Conservation (phyloP, 441 rosid genomes). For the Erodium moschatum region DNA sequence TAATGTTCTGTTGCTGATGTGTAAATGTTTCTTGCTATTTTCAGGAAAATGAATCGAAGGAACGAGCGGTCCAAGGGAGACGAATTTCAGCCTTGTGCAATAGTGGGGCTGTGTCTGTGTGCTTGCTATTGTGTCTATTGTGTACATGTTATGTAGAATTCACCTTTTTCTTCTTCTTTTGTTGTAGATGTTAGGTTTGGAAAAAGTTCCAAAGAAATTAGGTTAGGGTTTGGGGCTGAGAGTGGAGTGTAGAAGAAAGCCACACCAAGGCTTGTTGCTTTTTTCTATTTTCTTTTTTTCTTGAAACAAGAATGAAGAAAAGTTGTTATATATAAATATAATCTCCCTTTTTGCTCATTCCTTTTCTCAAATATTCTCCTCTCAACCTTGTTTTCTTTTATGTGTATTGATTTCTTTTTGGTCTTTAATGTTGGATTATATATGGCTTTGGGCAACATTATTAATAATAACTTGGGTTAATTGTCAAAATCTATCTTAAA, state of each 20-base stretch:
- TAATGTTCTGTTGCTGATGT: too few relatives aligned
- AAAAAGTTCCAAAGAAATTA: neutral
- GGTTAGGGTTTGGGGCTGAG: neutral
- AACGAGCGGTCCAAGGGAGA: neutral
- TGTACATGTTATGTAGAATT: neutral
- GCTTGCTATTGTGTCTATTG: neutral
- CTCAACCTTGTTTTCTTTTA: too few relatives aligned
- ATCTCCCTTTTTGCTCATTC: neutral
- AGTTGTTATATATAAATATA: neutral
- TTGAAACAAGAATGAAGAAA: neutral
- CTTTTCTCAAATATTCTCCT: too few relatives aligned
- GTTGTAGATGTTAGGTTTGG: neutral
- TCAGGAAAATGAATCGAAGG: neutral
- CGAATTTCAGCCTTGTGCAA: neutral
- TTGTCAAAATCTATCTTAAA: too few relatives aligned
- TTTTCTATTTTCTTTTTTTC: neutral
- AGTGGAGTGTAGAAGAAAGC: neutral
- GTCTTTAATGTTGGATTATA: too few relatives aligned
- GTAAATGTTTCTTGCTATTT: neutral
- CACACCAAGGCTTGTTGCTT: neutral
- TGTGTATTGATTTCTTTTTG: too few relatives aligned
- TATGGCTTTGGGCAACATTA: too few relatives aligned
- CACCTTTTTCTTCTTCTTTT: neutral
- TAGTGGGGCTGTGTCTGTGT: neutral
- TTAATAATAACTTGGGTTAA: too few relatives aligned